Percentiles rank a stretch among this genome's conserved stretches.
Evolutionary conservation across 169 alveolate species (phyloP).

Genomic region (Plasmodium gonderi): DNA sequence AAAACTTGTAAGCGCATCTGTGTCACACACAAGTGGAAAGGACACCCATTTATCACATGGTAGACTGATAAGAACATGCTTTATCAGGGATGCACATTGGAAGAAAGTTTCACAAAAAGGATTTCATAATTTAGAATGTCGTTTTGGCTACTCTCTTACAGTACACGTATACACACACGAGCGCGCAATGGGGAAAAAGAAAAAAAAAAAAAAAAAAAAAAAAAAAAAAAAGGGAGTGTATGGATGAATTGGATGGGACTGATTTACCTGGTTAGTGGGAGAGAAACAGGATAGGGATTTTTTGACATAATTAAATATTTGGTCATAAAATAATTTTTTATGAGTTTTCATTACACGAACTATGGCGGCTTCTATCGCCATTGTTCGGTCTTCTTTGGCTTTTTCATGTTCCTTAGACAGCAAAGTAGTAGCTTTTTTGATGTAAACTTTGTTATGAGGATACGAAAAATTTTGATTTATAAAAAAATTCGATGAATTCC

Average conservation of each 20-base stretch:
- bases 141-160: too few relatives aligned
- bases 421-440: conserved; percentile 48
- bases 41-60: not conserved
- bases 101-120: not conserved
- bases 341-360: conserved; percentile 88
- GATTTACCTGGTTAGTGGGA: conserved; percentile 65
- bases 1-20: too few relatives aligned
- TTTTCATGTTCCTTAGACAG: conserved; percentile 71
- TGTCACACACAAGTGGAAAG: too few relatives aligned
- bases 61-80: not conserved
- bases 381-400: conserved; percentile 83
- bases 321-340: conserved; percentile 67
- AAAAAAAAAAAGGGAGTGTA: not conserved
- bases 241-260: not conserved
- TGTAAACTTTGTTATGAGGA: conserved; percentile 38
- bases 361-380: conserved; percentile 90
- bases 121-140: too few relatives aligned
- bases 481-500: conserved; percentile 58
- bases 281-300: conserved; percentile 49
- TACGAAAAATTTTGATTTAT: conserved; percentile 39
- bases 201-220: not conserved
- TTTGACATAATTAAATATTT: conserved; percentile 67
- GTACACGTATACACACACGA: too few relatives aligned
- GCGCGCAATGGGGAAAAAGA: not conserved
- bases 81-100: not conserved